Base-by-base conservation (phyloP, 352 stramenopile species). In the Phytophthora macrochlamydospora region DNA sequence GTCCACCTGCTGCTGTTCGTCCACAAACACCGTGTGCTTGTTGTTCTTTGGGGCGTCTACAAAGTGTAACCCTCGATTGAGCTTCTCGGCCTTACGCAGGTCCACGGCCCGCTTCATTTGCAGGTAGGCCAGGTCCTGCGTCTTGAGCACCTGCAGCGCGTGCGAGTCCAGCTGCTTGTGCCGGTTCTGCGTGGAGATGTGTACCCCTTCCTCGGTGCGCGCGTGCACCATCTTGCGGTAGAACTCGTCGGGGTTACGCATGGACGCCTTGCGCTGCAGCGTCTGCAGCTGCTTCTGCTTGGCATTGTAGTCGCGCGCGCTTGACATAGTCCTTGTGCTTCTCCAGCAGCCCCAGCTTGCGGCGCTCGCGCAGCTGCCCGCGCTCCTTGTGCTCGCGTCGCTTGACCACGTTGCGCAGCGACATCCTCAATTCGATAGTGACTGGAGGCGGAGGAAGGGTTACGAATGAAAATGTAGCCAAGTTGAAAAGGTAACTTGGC, bases 221-320 rank as follows among this genome's bases (percentile, higher is more conserved):
- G 79, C 74, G 43, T 81, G 87, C 51, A 97, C 83, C 98, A 99
- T 99, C 28, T 85, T 89, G 78, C 98, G 98, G 79, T 99, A 99
- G 78, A 99, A 99, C 85, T 99, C 98, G 78, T 99, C 98, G 11
- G 97, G 97, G 73, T 99, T 99, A 60, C 94, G 85, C 76, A 98
- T 90, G n/a, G 92, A 72, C 18, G 94, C 96, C 71, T 98, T 99
- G 51, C 87, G 71, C 52, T 94, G 76, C 71, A 99, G 87, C 35
- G 73, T 78, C 62, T 89, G 85, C 30, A 99, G 78, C 12, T 81
- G 75, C 56, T 93, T 74, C 71, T 97, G 78, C 85, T 99, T 99
- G 24, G 83, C 82, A 76, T 99, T 96, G 81, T 98, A 99, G 80
- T 99, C 94, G 14, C 89, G 75, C 97, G 61, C 98, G 97, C 65